Conservation (phyloP, 2,329 filamentous ascomycete genomes). For the Stylonectria norvegica region DNA sequence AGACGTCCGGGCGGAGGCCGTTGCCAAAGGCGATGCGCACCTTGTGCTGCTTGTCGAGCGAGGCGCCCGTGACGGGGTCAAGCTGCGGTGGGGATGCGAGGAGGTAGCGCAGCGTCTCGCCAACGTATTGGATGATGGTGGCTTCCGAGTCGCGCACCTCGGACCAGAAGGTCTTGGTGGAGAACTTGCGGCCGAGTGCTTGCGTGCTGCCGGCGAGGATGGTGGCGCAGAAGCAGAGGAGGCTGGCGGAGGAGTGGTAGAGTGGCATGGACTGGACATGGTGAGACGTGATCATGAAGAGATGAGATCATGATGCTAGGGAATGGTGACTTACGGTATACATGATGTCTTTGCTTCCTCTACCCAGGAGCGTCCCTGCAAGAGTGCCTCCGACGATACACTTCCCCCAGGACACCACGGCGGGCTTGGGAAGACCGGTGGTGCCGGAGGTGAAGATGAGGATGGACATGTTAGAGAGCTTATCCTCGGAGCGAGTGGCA, state of each 20-base stretch:
- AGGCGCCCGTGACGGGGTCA: conserved; percentile 61
- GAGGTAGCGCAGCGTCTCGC: conserved; percentile 81
- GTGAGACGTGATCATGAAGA: conserved; percentile 1
- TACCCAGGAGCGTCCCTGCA: conserved; percentile 46
- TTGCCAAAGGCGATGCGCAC: conserved; percentile 81
- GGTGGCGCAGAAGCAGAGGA: conserved; percentile 64
- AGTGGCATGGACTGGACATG: conserved; percentile 71
- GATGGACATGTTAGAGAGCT: conserved; percentile 57
- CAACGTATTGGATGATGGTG: conserved; percentile 81
- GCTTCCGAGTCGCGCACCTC: conserved; percentile 69
- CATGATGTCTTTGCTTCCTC: conserved; percentile 64
- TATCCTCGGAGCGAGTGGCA: conserved; percentile 48
- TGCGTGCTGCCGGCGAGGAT: conserved; percentile 62
- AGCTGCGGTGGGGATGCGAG: conserved; percentile 61
- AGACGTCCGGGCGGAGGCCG: conserved; percentile 79
- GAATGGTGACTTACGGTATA: conserved; percentile 59
- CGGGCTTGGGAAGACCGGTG: conserved; percentile 78
- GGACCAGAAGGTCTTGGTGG: conserved; percentile 71
- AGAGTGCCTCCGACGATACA: conserved; percentile 45
- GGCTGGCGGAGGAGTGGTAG: conserved; percentile 75
- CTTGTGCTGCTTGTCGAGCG: conserved; percentile 67
- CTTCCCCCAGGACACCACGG: conserved; percentile 72
- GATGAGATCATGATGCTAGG: neutral
- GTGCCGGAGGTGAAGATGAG: conserved; percentile 86
- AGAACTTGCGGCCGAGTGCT: conserved; percentile 74